Base-by-base conservation (phyloP, 768 basidiomycete genomes). In the Piloderma croceum region DNA sequence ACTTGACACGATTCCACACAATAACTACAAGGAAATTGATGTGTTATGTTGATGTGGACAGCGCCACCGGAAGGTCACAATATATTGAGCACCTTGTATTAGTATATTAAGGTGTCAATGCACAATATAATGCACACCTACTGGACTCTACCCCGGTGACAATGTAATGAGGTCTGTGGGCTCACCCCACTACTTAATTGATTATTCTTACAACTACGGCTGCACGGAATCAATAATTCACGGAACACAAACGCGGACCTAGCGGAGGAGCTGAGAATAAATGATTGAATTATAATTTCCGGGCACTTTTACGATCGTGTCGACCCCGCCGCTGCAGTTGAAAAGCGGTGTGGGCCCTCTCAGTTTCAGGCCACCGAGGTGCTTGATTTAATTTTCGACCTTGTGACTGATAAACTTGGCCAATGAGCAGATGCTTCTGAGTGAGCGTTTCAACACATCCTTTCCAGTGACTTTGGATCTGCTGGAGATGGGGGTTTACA, bases 231-330 rank as follows among this genome's bases (percentile, higher is more conserved):
- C n/a, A n/a, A n/a, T n/a, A n/a, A n/a, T n/a, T n/a, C 4, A 27
- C 12, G 9, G 24, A 11, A 17, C 23, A 9, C n/a, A 33, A 5
- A 9, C 24, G 45, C 51, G 29, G 21, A 52, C 51, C 43, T 24
- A 52, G 29, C 9, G 49, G 42, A 31, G 51, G 50, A 43, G 33
- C 34, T 6, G 49, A 52, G 27, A 51, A 51, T 2, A 52, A 15
- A n/a, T 52, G 50, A 3, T 52, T 32, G 24, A 52, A 52, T 11
- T 52, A 33, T 23, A 52, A 27, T 24, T 34, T 23, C 51, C 50
- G n/a, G 42, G 41, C 11, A 53, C 33, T 36, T 53, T 47, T 4
- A 53, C 40, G 4, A 41, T 39, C 15, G 46, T 42, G 18, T 19
- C 24, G 31, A 36, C 37, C 23, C 42, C 18, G 12, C 32, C 34